Conservation (phyloP, 805 yeast genomes). For the Saturnispora quitensis region DNA sequence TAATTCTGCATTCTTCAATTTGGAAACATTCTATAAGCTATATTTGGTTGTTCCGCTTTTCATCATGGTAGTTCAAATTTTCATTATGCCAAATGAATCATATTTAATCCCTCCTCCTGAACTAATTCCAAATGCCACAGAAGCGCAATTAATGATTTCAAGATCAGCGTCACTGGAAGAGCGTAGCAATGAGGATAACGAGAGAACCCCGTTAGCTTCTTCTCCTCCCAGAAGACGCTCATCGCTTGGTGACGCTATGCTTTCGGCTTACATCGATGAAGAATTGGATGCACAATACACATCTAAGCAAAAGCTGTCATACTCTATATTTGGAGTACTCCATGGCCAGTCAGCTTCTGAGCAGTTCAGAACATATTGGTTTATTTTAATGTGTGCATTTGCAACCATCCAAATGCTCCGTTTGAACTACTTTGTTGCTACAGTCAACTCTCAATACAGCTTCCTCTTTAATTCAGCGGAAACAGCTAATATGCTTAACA, state of each 20-base stretch:
- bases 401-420: constrained; percentile 50
- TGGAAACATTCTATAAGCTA: constrained; percentile 37
- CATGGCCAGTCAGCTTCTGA: constrained; percentile 42
- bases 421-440: constrained; percentile 50
- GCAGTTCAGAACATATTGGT: constrained; percentile 47
- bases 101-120: constrained; percentile 35
- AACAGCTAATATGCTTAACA: constrained; percentile 34
- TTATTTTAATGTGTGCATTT: constrained; percentile 38
- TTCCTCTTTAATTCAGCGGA: constrained; percentile 34
- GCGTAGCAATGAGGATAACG: constrained; percentile 13
- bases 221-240: constrained; percentile 28
- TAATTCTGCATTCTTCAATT: constrained; percentile 28
- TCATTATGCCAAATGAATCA: constrained; percentile 42
- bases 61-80: constrained; percentile 36
- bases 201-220: constrained; percentile 13
- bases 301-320: constrained; percentile 22
- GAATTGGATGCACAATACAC: constrained; percentile 31
- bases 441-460: constrained; percentile 46
- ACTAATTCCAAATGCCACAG: constrained; percentile 25
- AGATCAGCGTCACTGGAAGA: constrained; percentile 23
- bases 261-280: constrained; percentile 43
- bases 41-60: constrained; percentile 42
- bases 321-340: constrained; percentile 44
- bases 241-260: constrained; percentile 48
- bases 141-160: constrained; percentile 21